Conservation (phyloP, 805 yeast species). For the Starmerella etchellsii region DNA sequence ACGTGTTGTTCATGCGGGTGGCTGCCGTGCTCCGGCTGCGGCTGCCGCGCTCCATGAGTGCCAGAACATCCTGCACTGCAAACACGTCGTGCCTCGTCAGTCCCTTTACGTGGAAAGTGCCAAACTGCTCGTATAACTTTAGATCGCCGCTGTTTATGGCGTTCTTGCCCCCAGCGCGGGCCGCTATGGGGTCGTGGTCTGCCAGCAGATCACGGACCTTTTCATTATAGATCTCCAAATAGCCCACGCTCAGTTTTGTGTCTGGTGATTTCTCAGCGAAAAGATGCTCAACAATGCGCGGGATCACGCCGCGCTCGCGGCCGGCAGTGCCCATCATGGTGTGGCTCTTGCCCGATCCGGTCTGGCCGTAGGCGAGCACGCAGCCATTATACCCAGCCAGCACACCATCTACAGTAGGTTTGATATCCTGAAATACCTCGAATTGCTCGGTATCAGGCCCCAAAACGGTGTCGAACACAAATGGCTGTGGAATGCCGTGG, state of each 20-base stretch:
- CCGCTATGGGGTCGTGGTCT: constrained; percentile 35
- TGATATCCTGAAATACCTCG: constrained; percentile 45
- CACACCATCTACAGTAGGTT: constrained; percentile 54
- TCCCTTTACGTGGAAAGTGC: constrained; percentile 49
- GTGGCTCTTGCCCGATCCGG: constrained; percentile 64
- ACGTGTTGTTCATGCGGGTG: constrained; percentile 58
- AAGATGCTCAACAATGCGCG: constrained; percentile 54
- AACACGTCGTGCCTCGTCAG: constrained; percentile 50
- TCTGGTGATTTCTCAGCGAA: constrained; percentile 42
- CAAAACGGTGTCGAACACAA: constrained; percentile 58
- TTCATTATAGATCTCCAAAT: constrained; percentile 75
- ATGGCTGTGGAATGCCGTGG: constrained; percentile 23
- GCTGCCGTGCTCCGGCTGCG: constrained; percentile 42
- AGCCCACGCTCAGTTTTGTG: constrained; percentile 49
- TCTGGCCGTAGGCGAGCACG: constrained; percentile 66
- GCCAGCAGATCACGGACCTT: constrained; percentile 53
- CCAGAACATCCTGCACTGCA: constrained; percentile 44
- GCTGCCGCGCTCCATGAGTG: constrained; percentile 47
- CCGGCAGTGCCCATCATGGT: constrained; percentile 59
- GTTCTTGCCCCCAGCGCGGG: too few species aligned
- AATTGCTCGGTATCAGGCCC: constrained; percentile 38
- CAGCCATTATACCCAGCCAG: constrained; percentile 68
- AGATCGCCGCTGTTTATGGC: constrained; percentile 17
- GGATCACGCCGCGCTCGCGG: constrained; percentile 47
- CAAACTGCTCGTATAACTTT: constrained; percentile 31